These are phyloP conservation scores for Flueggea neowawraea DNA, from an alignment of 441 rosid species.

Conservation along the genomic window DNA sequence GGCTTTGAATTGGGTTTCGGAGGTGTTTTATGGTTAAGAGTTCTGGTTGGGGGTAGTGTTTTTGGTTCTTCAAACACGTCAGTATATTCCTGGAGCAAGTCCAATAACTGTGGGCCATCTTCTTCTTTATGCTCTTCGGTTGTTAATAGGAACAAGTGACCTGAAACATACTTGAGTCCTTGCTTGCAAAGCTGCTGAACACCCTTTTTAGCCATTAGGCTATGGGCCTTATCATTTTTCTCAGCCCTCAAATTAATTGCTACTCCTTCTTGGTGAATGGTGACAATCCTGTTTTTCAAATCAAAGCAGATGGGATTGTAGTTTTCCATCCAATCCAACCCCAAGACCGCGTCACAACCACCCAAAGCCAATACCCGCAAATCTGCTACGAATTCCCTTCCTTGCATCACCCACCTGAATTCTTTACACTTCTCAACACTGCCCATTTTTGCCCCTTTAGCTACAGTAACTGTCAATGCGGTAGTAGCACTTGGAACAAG, in stretches of 20 bases:
- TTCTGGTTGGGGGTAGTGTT: neutral
- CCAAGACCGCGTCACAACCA: neutral
- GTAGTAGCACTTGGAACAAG: too few relatives aligned
- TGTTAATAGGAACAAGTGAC: too few relatives aligned
- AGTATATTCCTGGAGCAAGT: neutral
- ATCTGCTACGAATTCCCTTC: neutral
- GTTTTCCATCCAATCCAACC: neutral
- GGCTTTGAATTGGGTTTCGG: neutral
- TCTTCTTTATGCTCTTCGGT: too few relatives aligned
- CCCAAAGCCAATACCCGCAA: neutral
- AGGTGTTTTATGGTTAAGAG: neutral
- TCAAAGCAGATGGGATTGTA: neutral
- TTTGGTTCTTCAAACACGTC: slow-evolving; percentile 1
- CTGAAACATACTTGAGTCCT: too few relatives aligned
- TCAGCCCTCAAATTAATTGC: neutral
- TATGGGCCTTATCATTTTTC: too few relatives aligned
- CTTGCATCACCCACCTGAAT: neutral
- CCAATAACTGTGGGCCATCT: too few relatives aligned
- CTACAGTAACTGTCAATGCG: neutral
- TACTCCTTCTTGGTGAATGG: neutral
- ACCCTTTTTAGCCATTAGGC: too few relatives aligned
- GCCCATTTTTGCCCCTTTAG: neutral
- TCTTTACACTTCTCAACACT: too few relatives aligned
- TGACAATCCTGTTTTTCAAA: neutral
- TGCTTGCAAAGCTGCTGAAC: too few relatives aligned